These are phyloP conservation scores for Proliferodiscus dingleyae DNA, from an alignment of 2,329 filamentous ascomycete species.

Conservation along the genomic window DNA sequence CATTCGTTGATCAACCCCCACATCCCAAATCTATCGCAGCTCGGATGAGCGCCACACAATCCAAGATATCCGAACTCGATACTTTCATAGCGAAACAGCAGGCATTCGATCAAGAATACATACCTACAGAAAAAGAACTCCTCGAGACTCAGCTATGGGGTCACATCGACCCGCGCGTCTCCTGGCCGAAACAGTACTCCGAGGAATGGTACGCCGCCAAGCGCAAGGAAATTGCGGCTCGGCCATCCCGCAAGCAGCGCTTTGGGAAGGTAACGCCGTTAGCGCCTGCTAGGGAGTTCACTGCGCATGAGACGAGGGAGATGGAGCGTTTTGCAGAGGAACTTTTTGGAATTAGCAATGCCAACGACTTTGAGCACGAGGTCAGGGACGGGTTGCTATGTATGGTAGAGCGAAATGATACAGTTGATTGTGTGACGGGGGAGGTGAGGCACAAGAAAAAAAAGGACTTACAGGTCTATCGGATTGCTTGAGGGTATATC, in stretches of 20 bases:
- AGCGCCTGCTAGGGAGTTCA: constrained; percentile 12
- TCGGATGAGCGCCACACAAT: neutral
- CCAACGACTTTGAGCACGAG: constrained; percentile 9
- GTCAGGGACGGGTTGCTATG: constrained; percentile 9
- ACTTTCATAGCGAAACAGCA: constrained; percentile 3
- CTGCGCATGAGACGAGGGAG: constrained; percentile 7
- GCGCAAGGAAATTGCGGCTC: constrained; percentile 43
- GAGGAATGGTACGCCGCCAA: constrained; percentile 45
- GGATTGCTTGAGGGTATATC: neutral
- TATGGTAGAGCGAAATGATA: constrained; percentile 12
- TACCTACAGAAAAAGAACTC: constrained; percentile 6
- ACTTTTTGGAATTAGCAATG: constrained; percentile 11
- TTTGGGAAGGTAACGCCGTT: constrained; percentile 37
- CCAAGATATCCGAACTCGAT: constrained; percentile 7
- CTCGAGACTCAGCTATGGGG: constrained; percentile 36
- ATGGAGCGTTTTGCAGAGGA: constrained; percentile 9
- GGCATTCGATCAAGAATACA: neutral
- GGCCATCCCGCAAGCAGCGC: constrained; percentile 32
- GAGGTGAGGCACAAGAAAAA: constrained; percentile 16
- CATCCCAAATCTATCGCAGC: constrained; percentile 3
- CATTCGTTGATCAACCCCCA: neutral
- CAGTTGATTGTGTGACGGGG: neutral
- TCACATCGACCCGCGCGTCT: constrained; percentile 47
- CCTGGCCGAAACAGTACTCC: constrained; percentile 41
- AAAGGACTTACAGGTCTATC: constrained; percentile 1